These are phyloP conservation scores for Osmozyma mogii DNA, from an alignment of 805 yeast genomes.

Conservation along the genomic window DNA sequence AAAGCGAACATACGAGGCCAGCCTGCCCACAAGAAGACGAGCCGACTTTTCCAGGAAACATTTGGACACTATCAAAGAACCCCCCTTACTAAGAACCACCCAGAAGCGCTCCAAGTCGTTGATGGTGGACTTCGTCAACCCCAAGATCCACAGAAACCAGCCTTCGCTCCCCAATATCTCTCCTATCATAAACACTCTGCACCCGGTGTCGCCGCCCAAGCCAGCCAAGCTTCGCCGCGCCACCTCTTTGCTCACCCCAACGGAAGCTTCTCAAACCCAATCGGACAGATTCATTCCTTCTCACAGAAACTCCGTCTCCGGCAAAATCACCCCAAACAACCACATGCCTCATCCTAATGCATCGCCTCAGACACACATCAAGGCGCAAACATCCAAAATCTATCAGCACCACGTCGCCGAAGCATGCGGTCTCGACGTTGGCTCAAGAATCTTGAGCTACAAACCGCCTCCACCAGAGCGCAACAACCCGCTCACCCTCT, in stretches of 20 bases:
- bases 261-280: conserved; percentile 7
- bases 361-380: conserved; percentile 47
- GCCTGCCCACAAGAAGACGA: conserved; percentile 7
- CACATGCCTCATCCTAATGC: conserved; percentile 36
- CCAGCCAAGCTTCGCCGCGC: conserved; percentile 13
- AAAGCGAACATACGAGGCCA: conserved; percentile 7
- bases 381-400: conserved; percentile 44
- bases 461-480: conserved; percentile 78
- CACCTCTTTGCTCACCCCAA: conserved; percentile 8
- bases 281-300: conserved; percentile 38
- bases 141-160: conserved; percentile 1
- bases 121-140: conserved; percentile 11
- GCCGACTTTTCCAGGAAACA: conserved; percentile 3
- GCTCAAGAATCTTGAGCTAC: conserved; percentile 76
- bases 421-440: conserved; percentile 85
- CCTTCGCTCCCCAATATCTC: conserved; percentile 1
- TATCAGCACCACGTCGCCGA: conserved; percentile 83
- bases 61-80: too few species aligned
- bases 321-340: conserved; percentile 27
- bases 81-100: too few species aligned
- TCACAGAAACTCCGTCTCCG: conserved; percentile 31
- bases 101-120: conserved; percentile 11
- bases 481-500: conserved; percentile 27
- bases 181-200: too few species aligned
- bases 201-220: conserved; percentile 11